Evolutionary conservation across 139 green algal genomes (phyloP), one percentile per base, ranked within the genome.

Genomic region (Dunaliella primolecta): DNA sequence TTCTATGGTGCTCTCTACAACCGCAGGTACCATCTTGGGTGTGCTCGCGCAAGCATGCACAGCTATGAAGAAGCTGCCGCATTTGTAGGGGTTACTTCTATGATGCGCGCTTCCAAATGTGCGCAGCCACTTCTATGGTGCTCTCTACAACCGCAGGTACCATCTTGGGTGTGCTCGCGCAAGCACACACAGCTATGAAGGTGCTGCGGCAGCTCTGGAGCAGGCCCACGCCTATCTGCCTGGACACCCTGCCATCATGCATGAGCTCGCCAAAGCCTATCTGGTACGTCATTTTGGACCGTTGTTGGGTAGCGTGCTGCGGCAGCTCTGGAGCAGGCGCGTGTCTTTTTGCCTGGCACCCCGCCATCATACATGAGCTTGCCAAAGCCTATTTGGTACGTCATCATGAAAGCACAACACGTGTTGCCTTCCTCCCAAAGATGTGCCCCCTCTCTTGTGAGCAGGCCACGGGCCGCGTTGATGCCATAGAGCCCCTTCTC

Each of bases 1-100:
- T n/a, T n/a, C n/a, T n/a, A n/a, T n/a, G n/a, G n/a, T n/a, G n/a
- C n/a, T n/a, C n/a, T n/a, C n/a, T n/a, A n/a, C n/a, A n/a, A n/a
- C n/a, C 34, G 25, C 83, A 87, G 86, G 83, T 92, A 92, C 80
- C 87, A 92, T 36, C 83, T 89, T 71, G 89, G 89, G 1, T 88
- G 82, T 36, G 72, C 57, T 0, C 64, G 55, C 15, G 86, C 89
- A 1, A 75, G 85, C 32, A 74, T n/a, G 35, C 32, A 78, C 2
- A 33, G n/a, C 7, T 83, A 34, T 2, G 1, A 7, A 1, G 55
- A 33, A 0, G 89, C 84, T 1, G 81, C 83, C n/a, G 34, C 72
- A 0, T n/a, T n/a, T n/a, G n/a, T n/a, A n/a, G n/a, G n/a, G n/a
- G n/a, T n/a, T n/a, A n/a, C n/a, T n/a, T n/a, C n/a, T n/a, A n/a